Percentiles rank a stretch among this genome's conserved stretches.
Evolutionary conservation across 805 yeast species (phyloP).

Genomic region (Wickerhamiella sergipiensis): DNA sequence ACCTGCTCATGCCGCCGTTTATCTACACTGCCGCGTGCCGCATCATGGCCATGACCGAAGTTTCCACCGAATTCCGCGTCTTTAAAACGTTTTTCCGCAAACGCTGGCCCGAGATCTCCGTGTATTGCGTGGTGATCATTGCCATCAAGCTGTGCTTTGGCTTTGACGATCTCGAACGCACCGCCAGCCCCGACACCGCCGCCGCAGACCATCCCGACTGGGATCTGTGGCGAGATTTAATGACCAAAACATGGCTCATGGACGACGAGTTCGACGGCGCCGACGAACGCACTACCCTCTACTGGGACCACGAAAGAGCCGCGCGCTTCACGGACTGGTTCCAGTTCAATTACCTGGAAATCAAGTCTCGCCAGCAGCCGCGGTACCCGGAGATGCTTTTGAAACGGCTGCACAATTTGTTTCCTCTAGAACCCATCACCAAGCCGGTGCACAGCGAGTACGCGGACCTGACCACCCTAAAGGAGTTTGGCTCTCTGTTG

Average conservation of each 20-base stretch:
- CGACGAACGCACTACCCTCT: constrained; percentile 26
- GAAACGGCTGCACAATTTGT: constrained; percentile 14
- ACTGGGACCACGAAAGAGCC: constrained; percentile 34
- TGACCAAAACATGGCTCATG: constrained; percentile 19
- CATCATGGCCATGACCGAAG: constrained; percentile 11
- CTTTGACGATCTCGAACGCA: constrained; percentile 14
- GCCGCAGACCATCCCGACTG: constrained; percentile 15
- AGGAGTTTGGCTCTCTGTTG: constrained; percentile 6
- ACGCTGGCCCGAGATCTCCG: constrained; percentile 7
- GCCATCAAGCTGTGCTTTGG: constrained; percentile 16
- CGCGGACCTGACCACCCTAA: constrained; percentile 4
- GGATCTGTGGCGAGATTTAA: constrained; percentile 24
- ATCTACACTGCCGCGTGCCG: constrained; percentile 28
- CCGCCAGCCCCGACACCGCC: constrained; percentile 2
- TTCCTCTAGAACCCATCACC: constrained; percentile 11
- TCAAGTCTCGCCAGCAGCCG: background rate
- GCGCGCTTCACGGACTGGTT: constrained; percentile 1
- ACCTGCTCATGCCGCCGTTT: constrained; percentile 38
- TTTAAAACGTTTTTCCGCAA: background rate
- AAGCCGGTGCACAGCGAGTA: background rate
- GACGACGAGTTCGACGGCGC: constrained; percentile 18
- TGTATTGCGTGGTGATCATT: constrained; percentile 6
- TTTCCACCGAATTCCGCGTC: background rate
- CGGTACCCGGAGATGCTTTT: background rate
- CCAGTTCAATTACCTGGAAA: background rate